Conservation (phyloP, 1,284 basidiomycete species). For the Veloboletus limbatus region DNA sequence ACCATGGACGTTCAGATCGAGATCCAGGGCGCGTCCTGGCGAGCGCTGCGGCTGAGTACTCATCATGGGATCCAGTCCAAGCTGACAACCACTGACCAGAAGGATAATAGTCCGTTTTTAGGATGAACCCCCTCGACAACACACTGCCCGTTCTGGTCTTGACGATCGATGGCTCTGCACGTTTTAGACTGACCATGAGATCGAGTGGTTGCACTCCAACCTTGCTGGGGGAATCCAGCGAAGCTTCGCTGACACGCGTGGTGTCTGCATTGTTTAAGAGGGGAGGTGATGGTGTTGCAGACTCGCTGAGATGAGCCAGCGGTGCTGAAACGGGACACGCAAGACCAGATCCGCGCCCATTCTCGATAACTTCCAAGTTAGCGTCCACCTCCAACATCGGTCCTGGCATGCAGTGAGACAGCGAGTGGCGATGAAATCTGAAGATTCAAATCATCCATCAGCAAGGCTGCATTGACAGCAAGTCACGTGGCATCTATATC, state of each 20-base stretch:
- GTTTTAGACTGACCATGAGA: conserved; percentile 57
- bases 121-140: conserved; percentile 84
- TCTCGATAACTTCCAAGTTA: not conserved
- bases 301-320: conserved; percentile 6
- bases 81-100: conserved; percentile 48
- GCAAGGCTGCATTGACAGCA: too few species aligned
- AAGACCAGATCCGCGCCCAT: not conserved
- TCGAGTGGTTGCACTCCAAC: conserved; percentile 41
- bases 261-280: conserved; percentile 3
- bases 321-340: conserved; percentile 15
- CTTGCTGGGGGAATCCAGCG: not conserved
- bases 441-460: too few species aligned
- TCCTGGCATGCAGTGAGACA: too few species aligned
- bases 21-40: conserved; percentile 81
- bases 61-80: not conserved
- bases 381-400: not conserved
- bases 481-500: too few species aligned
- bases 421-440: too few species aligned
- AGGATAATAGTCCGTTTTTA: conserved; percentile 94
- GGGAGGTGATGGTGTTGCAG: conserved; percentile 7
- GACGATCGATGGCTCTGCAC: conserved; percentile 72
- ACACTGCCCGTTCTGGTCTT: conserved; percentile 89
- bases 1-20: conserved; percentile 91
- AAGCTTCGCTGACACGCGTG: conserved; percentile 4
- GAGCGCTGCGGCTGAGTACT: conserved; percentile 3